These are phyloP conservation scores for Nidula niveotomentosa DNA, from an alignment of 1,284 basidiomycete species.

Conservation along the genomic window DNA sequence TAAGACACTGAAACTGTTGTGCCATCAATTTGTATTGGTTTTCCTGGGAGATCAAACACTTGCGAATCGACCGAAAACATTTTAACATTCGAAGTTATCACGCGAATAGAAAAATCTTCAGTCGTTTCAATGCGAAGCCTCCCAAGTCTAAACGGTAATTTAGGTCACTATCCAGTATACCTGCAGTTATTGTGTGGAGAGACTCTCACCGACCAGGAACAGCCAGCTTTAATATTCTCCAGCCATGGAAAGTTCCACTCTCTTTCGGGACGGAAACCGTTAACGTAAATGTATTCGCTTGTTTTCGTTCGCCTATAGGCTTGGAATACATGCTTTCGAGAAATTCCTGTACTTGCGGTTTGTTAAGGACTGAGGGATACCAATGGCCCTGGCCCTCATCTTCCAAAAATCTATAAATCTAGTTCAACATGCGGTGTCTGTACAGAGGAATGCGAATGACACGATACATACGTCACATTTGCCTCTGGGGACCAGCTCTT, in stretches of 20 bases:
- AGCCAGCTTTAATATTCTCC: slow-evolving; percentile 51
- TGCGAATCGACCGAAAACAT: no score
- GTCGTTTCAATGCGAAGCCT: no score
- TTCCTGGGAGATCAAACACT: no score
- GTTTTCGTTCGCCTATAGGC: slow-evolving; percentile 5
- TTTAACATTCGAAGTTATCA: no score
- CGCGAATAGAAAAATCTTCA: no score
- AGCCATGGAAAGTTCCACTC: slow-evolving; percentile 66
- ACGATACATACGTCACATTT: slow-evolving; percentile 18
- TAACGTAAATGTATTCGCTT: slow-evolving; percentile 51
- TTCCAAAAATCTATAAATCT: slow-evolving; percentile 48
- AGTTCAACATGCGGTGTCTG: no score
- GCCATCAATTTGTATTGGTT: no score
- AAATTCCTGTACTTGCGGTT: slow-evolving; percentile 54
- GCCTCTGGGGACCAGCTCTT: slow-evolving; percentile 53
- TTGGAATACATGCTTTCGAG: slow-evolving; percentile 35
- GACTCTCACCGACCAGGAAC: slow-evolving; percentile 59
- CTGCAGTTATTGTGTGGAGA: slow-evolving; percentile 1
- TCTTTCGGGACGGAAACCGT: slow-evolving; percentile 67
- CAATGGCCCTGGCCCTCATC: slow-evolving; percentile 66
- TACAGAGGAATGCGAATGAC: no score
- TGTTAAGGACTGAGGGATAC: slow-evolving; percentile 63
- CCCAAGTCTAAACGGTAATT: no score
- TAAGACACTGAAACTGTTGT: no score
- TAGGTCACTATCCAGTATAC: no score